Percentiles rank a stretch among this genome's conserved stretches.
Conservation (phyloP, 2,329 filamentous ascomycete species). For the Xylogone sp. region DNA sequence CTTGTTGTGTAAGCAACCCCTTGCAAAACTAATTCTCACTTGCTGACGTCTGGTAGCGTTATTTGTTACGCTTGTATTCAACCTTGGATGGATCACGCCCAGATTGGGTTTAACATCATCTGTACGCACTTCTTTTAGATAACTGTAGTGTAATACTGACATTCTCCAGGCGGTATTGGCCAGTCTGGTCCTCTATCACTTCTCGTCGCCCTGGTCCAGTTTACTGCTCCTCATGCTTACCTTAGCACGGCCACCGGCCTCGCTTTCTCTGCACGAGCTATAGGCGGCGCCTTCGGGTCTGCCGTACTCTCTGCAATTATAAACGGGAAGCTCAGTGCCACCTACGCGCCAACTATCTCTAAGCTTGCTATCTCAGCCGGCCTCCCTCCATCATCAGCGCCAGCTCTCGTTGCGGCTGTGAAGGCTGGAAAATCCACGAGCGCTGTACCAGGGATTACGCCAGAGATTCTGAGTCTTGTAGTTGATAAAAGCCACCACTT, state of each 20-base stretch:
- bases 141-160: not conserved
- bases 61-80: constrained; percentile 40
- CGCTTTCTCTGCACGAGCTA: constrained; percentile 45
- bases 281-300: constrained; percentile 47
- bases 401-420: constrained; percentile 33
- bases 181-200: constrained; percentile 44
- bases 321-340: constrained; percentile 36
- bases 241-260: constrained; percentile 49
- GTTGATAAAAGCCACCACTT: constrained; percentile 35
- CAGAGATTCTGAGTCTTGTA: constrained; percentile 32
- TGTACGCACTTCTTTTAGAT: not conserved
- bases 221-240: constrained; percentile 45
- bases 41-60: constrained; percentile 21
- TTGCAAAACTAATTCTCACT: not conserved
- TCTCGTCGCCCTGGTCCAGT: constrained; percentile 44
- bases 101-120: constrained; percentile 41
- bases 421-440: constrained; percentile 25
- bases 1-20: constrained; percentile 35
- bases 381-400: constrained; percentile 31
- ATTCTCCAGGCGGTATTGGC: constrained; percentile 33
- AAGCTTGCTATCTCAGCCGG: constrained; percentile 37
- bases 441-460: constrained; percentile 31
- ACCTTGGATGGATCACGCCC: constrained; percentile 36
- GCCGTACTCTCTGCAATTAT: constrained; percentile 47
- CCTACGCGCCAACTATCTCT: constrained; percentile 35